Evolutionary conservation across 768 basidiomycete genomes (phyloP).

Genomic region (Austroboletus festivus): DNA sequence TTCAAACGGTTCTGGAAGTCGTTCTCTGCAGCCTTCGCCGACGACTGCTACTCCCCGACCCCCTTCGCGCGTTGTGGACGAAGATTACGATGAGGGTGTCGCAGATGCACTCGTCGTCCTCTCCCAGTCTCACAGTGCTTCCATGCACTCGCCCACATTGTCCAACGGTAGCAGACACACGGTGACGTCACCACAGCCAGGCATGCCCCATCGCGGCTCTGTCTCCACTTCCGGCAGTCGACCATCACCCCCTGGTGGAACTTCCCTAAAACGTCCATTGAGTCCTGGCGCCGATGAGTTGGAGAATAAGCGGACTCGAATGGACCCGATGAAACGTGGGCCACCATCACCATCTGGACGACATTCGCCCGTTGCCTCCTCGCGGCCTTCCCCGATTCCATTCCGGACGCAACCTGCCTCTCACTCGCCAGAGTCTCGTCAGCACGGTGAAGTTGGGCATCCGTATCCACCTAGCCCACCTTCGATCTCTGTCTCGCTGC

Average conservation of each 20-base stretch:
- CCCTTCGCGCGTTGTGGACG: constrained; percentile 72
- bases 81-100: constrained; percentile 94
- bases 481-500: constrained; percentile 56
- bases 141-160: constrained; percentile 51
- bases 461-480: constrained; percentile 49
- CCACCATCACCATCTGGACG: constrained; percentile 51
- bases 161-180: constrained; percentile 54
- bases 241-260: constrained; percentile 54
- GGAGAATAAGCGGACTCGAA: constrained; percentile 60
- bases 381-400: constrained; percentile 67
- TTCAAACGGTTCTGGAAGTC: constrained; percentile 58
- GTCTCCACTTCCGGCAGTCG: constrained; percentile 65
- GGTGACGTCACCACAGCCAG: constrained; percentile 46
- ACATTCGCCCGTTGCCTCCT: constrained; percentile 55
- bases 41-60: constrained; percentile 57
- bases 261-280: constrained; percentile 60
- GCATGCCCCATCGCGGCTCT: constrained; percentile 57
- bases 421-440: constrained; percentile 66
- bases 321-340: constrained; percentile 52
- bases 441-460: constrained; percentile 30
- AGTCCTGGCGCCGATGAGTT: constrained; percentile 66
- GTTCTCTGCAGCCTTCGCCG: constrained; percentile 72
- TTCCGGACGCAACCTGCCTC: constrained; percentile 70
- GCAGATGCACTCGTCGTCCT: constrained; percentile 81
- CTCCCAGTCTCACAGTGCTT: constrained; percentile 37